phyloP scores from a whole-genome alignment of 2,329 filamentous ascomycete species.

The Dactylonectria macrodidyma region DNA sequence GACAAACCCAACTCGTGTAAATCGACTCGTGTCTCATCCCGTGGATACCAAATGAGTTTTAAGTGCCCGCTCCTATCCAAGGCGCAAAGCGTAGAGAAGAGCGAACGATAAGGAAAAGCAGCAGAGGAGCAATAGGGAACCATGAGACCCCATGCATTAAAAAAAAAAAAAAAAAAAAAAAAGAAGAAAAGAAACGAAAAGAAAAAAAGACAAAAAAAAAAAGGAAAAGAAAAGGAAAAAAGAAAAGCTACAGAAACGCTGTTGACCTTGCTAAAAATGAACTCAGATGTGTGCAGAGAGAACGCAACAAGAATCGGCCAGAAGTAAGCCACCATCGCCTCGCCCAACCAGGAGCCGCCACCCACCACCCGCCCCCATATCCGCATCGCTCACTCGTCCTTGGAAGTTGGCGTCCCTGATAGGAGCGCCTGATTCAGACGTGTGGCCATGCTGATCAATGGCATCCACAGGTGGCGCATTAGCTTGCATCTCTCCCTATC shows the following conservation, averaged over 20 bases:
- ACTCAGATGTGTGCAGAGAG: conserved; percentile 10
- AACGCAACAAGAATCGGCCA: conserved; percentile 14
- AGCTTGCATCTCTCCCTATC: conserved; percentile 6
- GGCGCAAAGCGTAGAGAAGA: background rate
- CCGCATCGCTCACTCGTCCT: conserved; percentile 15
- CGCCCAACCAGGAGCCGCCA: background rate
- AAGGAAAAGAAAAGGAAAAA: too few species aligned
- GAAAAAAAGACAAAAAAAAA: too few species aligned
- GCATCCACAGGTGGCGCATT: conserved; percentile 2
- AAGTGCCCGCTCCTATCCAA: conserved; percentile 9
- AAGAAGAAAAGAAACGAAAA: too few species aligned
- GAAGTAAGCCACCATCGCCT: background rate
- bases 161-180: too few species aligned
- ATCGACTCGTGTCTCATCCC: background rate
- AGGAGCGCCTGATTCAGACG: conserved; percentile 6
- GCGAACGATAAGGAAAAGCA: conserved; percentile 7
- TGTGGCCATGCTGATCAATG: conserved; percentile 3
- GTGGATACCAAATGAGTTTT: conserved; percentile 16
- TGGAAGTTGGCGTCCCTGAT: conserved; percentile 7
- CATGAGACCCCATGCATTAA: background rate
- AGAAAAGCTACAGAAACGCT: conserved; percentile 20
- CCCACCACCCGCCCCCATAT: conserved; percentile 10
- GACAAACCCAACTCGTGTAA: background rate
- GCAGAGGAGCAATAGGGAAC: background rate
- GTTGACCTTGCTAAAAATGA: conserved; percentile 18